These are phyloP conservation scores for Prunus kanzakura DNA, from an alignment of 306 rosid species.

Conservation along the genomic window DNA sequence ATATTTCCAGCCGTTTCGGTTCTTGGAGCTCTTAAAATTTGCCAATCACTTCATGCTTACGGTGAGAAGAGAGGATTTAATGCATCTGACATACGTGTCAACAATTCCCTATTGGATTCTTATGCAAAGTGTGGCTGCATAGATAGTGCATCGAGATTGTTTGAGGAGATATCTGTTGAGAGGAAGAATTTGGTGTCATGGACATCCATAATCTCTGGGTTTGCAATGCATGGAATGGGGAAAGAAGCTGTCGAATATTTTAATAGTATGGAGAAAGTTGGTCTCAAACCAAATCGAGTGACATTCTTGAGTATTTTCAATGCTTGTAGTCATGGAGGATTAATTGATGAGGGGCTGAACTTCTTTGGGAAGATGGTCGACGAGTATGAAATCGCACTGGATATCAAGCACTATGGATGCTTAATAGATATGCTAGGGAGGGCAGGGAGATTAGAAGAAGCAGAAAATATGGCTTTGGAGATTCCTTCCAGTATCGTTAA, in stretches of 20 bases:
- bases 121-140: constrained; percentile 82
- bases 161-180: constrained; percentile 42
- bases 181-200: constrained; percentile 65
- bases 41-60: constrained; percentile 57
- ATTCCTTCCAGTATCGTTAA: constrained; percentile 55
- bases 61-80: constrained; percentile 67
- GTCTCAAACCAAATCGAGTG: constrained; percentile 51
- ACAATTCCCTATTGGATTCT: constrained; percentile 58
- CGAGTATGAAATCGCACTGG: constrained; percentile 41
- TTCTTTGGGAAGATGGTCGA: constrained; percentile 57
- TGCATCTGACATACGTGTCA: constrained; percentile 45
- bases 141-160: constrained; percentile 42
- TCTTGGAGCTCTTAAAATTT: constrained; percentile 52
- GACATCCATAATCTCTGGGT: constrained; percentile 62
- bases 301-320: constrained; percentile 55
- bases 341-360: constrained; percentile 66
- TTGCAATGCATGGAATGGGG: constrained; percentile 68
- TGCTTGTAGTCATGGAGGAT: constrained; percentile 75
- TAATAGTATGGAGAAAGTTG: constrained; percentile 55
- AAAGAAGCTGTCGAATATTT: constrained; percentile 51
- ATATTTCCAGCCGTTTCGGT: constrained; percentile 55
- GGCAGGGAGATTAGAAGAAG: constrained; percentile 69
- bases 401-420: constrained; percentile 70
- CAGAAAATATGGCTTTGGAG: constrained; percentile 54
- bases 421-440: constrained; percentile 72